Evolutionary conservation across 106 monocot genomes (phyloP).

Genomic region (Acorus gramineus): DNA sequence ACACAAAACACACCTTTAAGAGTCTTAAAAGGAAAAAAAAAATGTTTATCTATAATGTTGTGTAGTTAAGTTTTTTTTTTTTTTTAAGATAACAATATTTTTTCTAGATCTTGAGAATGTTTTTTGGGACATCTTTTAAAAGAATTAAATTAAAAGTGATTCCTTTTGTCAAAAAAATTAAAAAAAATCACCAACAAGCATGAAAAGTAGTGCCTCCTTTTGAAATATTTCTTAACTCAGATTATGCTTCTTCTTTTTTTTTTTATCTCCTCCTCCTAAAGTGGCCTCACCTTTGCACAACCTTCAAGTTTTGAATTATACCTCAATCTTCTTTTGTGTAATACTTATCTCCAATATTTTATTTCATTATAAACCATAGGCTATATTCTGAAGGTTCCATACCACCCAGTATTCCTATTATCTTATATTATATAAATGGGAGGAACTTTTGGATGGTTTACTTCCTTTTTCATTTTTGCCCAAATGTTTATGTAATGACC

Average conservation of each 20-base stretch:
- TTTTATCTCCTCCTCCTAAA: conserved; percentile 19
- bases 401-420: no score
- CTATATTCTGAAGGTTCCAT: no score
- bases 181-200: conserved; percentile 39
- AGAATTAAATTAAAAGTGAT: conserved; percentile 8
- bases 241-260: conserved; percentile 32
- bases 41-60: conserved; percentile 48
- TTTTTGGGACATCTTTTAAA: no score
- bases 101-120: conserved; percentile 37
- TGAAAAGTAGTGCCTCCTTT: conserved; percentile 45
- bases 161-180: conserved; percentile 2
- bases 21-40: conserved; percentile 17
- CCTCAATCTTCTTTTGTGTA: conserved; percentile 3
- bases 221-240: conserved; percentile 27
- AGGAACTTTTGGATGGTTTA: no score
- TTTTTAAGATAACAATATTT: neutral
- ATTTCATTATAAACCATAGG: neutral
- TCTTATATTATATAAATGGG: no score
- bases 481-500: no score
- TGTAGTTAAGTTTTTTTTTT: no score
- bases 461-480: no score
- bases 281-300: conserved; percentile 43
- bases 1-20: conserved; percentile 16
- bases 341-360: conserved; percentile 5
- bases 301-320: conserved; percentile 43